Evolutionary conservation across 1,284 basidiomycete species (phyloP), one percentile per base, ranked within the genome.

Genomic region (Ceratobasidium papillatum): DNA sequence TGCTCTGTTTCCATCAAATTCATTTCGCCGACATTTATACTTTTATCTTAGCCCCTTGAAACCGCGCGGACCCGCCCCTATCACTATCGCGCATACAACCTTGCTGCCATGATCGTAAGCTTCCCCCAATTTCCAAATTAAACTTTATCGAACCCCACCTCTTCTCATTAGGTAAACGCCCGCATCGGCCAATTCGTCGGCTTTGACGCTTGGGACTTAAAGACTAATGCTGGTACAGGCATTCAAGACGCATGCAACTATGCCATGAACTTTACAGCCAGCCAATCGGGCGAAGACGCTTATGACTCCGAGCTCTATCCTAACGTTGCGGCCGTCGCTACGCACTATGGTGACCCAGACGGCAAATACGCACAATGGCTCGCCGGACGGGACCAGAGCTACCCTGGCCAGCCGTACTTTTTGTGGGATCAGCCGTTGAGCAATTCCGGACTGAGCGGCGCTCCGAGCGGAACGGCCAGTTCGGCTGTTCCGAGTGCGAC

Each of bases 221-320:
- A 83, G 30, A 86, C 87, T 27, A 80, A 76, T 14, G 78, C 80
- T 11, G 87, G 87, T 27, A 83, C 84, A 0, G 89, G 85, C 25
- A 89, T 91, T 80, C 82, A 89, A 78, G 83, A 82, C 47, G 89
- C 89, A 7, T 81, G 88, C 73, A 86, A 90, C 80, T 90, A 83
- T 76, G 84, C 87, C 9, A 86, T 91, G 83, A 82, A 81, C 1
- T 76, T 84, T n/a, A 79, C 84, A 65, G 81, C 83, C 0, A 36
- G 71, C 17, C 74, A 76, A 56, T 77, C 81, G 3, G 79, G 75
- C 19, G 83, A 83, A 66, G 79, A 79, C 32, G 86, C 86, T 76
- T 76, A 80, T 19, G 82, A 81, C 1, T 76, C 80, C 3, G 87
- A 88, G 77, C 80, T 88, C 0, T 84, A 84, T 74, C 86, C 86